These are phyloP conservation scores for Immersiporthe knoxdaviesiana DNA, from an alignment of 2,329 filamentous ascomycete species.

Conservation along the genomic window DNA sequence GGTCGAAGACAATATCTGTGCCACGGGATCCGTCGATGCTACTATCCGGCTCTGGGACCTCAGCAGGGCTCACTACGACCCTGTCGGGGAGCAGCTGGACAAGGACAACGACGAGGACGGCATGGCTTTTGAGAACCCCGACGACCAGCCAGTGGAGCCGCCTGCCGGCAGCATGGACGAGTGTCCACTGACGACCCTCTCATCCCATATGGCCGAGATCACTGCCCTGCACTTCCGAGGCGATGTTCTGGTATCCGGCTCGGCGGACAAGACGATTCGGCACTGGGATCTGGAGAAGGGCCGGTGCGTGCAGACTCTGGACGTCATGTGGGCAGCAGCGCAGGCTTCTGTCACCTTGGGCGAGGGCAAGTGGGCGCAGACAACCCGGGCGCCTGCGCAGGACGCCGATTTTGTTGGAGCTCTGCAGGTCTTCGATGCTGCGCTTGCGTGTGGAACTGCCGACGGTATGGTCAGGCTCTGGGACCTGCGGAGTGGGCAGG, in stretches of 20 bases:
- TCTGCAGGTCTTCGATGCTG: conserved; percentile 93
- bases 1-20: conserved; percentile 93
- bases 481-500: conserved; percentile 95
- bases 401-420: conserved; percentile 92
- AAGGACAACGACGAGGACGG: conserved; percentile 66
- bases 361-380: conserved; percentile 72
- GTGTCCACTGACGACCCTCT: conserved; percentile 84
- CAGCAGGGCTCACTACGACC: conserved; percentile 82
- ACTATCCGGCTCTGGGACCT: conserved; percentile 95
- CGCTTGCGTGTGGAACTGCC: conserved; percentile 92
- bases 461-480: conserved; percentile 96
- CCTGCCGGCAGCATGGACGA: conserved; percentile 83
- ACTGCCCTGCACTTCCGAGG: conserved; percentile 91
- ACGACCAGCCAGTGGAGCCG: conserved; percentile 70
- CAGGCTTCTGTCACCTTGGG: conserved; percentile 76
- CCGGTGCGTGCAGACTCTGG: conserved; percentile 95
- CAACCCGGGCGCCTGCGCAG: conserved; percentile 65
- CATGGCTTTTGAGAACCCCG: conserved; percentile 72
- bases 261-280: conserved; percentile 92
- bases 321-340: conserved; percentile 96
- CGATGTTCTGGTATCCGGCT: conserved; percentile 90
- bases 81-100: conserved; percentile 63
- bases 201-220: conserved; percentile 91
- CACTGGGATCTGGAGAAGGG: conserved; percentile 98
- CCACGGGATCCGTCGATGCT: conserved; percentile 92